Evolutionary conservation across 371 early-diverging fungal species (phyloP).

Genomic region (Rhizopus microsporus): DNA sequence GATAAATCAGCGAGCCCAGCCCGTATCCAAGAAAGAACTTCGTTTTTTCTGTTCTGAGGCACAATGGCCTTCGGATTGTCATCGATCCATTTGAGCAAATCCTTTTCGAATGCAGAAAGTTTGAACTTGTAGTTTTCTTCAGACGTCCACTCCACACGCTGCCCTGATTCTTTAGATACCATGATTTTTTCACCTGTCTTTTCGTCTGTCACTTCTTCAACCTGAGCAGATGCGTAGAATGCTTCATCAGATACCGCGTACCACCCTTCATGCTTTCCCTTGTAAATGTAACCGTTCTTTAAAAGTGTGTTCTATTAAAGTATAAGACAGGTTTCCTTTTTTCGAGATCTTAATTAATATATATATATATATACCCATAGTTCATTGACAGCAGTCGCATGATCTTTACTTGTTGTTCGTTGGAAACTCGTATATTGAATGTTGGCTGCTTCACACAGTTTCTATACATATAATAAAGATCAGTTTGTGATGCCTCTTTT

Average conservation of each 20-base stretch:
- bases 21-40: slow-evolving; percentile 59
- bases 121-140: slow-evolving; percentile 95
- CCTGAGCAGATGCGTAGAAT: slow-evolving; percentile 79
- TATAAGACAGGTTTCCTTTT: background rate
- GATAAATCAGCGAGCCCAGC: slow-evolving; percentile 76
- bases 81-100: slow-evolving; percentile 71
- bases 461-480: slow-evolving; percentile 21
- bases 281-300: slow-evolving; percentile 84
- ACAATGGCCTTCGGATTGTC: slow-evolving; percentile 60
- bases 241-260: slow-evolving; percentile 96
- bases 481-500: background rate
- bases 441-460: slow-evolving; percentile 70
- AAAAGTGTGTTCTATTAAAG: slow-evolving; percentile 57
- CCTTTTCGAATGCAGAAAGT: slow-evolving; percentile 64
- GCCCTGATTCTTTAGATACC: slow-evolving; percentile 81
- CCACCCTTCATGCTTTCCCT: slow-evolving; percentile 93
- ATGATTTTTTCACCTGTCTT: slow-evolving; percentile 58
- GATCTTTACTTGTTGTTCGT: slow-evolving; percentile 84
- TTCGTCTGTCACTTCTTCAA: slow-evolving; percentile 63
- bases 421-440: slow-evolving; percentile 83
- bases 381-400: slow-evolving; percentile 66
- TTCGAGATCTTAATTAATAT: too few species aligned
- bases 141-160: slow-evolving; percentile 83
- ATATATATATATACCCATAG: slow-evolving; percentile 71
- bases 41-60: slow-evolving; percentile 62